phyloP scores from a whole-genome alignment of 257 asterid genomes.

The Plantago ovata region DNA sequence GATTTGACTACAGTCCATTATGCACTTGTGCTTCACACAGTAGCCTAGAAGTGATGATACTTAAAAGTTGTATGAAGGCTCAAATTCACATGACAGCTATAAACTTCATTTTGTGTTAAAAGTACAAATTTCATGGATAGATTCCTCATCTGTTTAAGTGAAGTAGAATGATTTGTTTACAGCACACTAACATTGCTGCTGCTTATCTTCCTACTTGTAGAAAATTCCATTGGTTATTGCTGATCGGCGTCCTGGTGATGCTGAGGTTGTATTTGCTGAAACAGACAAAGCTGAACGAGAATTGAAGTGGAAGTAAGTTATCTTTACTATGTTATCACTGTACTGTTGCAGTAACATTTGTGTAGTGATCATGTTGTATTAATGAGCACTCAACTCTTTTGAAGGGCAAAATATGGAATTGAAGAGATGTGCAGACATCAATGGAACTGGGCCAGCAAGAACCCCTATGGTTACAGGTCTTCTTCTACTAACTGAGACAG shows the following conservation, averaged over 20 bases:
- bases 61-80: too few relatives aligned
- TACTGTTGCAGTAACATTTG: neutral
- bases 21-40: too few relatives aligned
- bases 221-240: slow-evolving; percentile 82
- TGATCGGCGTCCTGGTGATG: slow-evolving; percentile 95
- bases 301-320: slow-evolving; percentile 93
- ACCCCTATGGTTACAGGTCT: slow-evolving; percentile 74
- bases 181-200: neutral
- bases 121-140: neutral
- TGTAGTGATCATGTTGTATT: neutral
- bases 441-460: slow-evolving; percentile 99
- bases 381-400: neutral
- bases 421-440: slow-evolving; percentile 92
- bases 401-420: slow-evolving; percentile 75
- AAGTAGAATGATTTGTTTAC: neutral
- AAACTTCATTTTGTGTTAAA: neutral
- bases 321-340: slow-evolving; percentile 15
- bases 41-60: too few relatives aligned
- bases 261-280: slow-evolving; percentile 82
- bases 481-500: neutral
- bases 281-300: slow-evolving; percentile 84
- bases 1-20: too few relatives aligned
- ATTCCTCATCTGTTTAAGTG: neutral
- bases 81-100: neutral
- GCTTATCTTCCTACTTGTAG: slow-evolving; percentile 27